Evolutionary conservation across 371 early-diverging fungal genomes (phyloP).

Genomic region (Umbelopsis sp.): DNA sequence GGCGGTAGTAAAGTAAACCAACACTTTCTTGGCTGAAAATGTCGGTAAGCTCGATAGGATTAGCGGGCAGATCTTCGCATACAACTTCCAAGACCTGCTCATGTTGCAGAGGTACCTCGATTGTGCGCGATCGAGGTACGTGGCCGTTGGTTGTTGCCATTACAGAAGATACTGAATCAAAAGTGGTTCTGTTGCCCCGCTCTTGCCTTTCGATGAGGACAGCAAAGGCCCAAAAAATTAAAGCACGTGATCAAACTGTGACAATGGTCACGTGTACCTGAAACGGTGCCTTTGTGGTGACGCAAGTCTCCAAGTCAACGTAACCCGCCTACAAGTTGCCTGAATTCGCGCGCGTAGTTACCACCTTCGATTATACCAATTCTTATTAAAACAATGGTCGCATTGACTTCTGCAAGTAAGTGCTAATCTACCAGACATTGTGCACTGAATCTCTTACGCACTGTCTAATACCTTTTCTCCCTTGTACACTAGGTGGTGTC

Average conservation of each 20-base stretch:
- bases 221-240: neutral
- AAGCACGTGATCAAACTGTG: neutral
- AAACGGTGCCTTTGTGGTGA: neutral
- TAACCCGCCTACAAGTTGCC: neutral
- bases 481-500: slow-evolving; percentile 72
- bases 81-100: slow-evolving; percentile 83
- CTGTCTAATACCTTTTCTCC: neutral
- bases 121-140: slow-evolving; percentile 46
- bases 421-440: neutral
- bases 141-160: slow-evolving; percentile 15
- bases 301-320: slow-evolving; percentile 11
- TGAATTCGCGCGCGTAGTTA: neutral
- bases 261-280: too few relatives aligned
- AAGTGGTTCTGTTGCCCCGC: neutral
- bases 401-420: slow-evolving; percentile 56
- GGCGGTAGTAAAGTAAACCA: slow-evolving; percentile 72
- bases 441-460: neutral
- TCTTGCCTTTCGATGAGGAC: neutral
- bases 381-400: slow-evolving; percentile 34
- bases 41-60: slow-evolving; percentile 73
- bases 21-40: slow-evolving; percentile 78
- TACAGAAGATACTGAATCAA: neutral
- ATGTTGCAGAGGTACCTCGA: slow-evolving; percentile 82
- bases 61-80: slow-evolving; percentile 69
- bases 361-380: neutral